Evolutionary conservation across 2,329 filamentous ascomycete genomes (phyloP), one percentile per base, ranked within the genome.

Genomic region (Fusarium brachygibbosum): DNA sequence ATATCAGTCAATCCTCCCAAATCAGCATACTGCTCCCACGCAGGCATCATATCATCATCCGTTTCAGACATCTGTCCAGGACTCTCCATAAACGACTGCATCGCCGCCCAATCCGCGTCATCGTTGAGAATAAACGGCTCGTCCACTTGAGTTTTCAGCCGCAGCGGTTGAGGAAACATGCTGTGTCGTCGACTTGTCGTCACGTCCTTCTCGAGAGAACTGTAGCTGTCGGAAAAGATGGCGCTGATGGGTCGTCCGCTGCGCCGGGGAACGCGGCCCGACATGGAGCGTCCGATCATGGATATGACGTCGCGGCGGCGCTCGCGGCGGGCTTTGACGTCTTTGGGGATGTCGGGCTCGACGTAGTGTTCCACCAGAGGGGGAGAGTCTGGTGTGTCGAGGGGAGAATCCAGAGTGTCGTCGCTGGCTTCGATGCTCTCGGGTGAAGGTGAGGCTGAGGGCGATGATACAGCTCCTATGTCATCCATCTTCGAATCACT

Each of bases 21-120:
- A 14, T 83, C 81, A 29, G 78, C 76, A 63, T 82, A 85, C 72
- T 84, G 81, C 66, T 82, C 83, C 83, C 82, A 85, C 6, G 79
- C 79, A 5, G 80, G 76, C 58, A 78, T 71, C 31, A 70, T 72
- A 21, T 73, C 69, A 32, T 72, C 72, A 21, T 73, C 71, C 12
- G 51, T 64, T 23, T 58, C 59, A 7, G 66, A 50, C 13, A 58
- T 55, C 6, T 66, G 63, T 12, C 59, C 65, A 10, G 63, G 64
- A 29, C 68, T 74, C 32, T 78, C 76, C 55, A 81, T 74, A 44
- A 80, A 80, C 2, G 73, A 73, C 60, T 81, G 76, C 79, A 81
- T 80, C 12, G 75, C 75, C 12, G 73, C 69, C 79, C 79, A 81
- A 54, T 82, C 79, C 17, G 76, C 75, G 21, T 76, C 75, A 19